Percentiles rank a stretch among this genome's conserved stretches.
Conservation (phyloP, 1,284 basidiomycete genomes). For the Volvariella volvacea region DNA sequence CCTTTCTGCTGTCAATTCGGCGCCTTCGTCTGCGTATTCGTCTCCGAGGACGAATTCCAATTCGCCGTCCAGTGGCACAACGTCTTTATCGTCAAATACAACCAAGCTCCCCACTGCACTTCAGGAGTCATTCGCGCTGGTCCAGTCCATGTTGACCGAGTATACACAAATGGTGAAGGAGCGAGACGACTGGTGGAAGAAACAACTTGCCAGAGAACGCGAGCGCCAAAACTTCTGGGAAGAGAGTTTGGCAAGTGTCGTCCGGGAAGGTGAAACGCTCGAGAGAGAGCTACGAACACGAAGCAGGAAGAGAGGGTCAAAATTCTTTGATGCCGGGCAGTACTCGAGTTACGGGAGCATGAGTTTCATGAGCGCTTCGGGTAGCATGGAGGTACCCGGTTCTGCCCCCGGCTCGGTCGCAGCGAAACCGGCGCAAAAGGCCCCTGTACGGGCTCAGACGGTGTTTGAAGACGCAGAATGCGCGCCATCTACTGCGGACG, state of each 20-base stretch:
- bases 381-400: not conserved
- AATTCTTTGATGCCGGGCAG: slow-evolving; percentile 32
- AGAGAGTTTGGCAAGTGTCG: slow-evolving; percentile 83
- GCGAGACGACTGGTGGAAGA: slow-evolving; percentile 79
- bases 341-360: no score
- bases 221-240: slow-evolving; percentile 85
- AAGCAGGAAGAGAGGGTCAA: slow-evolving; percentile 49
- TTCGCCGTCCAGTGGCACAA: not conserved
- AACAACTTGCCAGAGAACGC: slow-evolving; percentile 59
- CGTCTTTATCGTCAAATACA: slow-evolving; percentile 14
- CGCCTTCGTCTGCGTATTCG: not conserved
- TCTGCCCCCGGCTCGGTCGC: no score
- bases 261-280: slow-evolving; percentile 80
- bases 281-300: slow-evolving; percentile 73
- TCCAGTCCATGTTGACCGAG: slow-evolving; percentile 58
- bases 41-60: not conserved
- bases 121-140: slow-evolving; percentile 53
- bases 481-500: not conserved
- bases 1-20: slow-evolving; percentile 19
- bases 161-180: slow-evolving; percentile 72
- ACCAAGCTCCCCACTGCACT: slow-evolving; percentile 54
- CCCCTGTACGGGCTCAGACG: no score
- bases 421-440: no score
- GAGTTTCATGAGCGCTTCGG: slow-evolving; percentile 12
- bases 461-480: no score